phyloP scores from a whole-genome alignment of 164 flowering plant species.

The Tinospora cordifolia region DNA sequence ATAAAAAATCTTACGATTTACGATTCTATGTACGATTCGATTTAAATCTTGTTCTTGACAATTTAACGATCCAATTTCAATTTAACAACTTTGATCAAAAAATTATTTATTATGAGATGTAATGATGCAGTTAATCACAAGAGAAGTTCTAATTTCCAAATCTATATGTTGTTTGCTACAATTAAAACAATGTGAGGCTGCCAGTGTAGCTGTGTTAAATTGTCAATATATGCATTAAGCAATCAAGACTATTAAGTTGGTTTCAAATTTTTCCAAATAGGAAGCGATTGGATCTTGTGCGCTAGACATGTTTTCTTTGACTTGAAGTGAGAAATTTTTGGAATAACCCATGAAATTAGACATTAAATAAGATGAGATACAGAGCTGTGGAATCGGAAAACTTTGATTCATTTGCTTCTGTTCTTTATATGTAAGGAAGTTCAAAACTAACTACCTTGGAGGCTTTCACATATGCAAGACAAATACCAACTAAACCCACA shows the following conservation, averaged over 20 bases:
- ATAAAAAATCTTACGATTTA: too few species aligned
- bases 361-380: neutral
- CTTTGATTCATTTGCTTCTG: neutral
- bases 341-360: neutral
- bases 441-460: conserved; percentile 45
- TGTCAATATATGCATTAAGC: neutral
- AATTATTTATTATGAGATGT: conserved; percentile 1
- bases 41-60: too few species aligned
- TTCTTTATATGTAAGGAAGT: neutral
- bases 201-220: neutral
- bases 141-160: neutral
- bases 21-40: too few species aligned
- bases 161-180: neutral
- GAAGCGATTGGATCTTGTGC: neutral
- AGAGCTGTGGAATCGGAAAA: neutral
- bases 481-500: conserved; percentile 88
- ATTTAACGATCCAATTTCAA: too few species aligned
- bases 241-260: neutral
- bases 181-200: neutral
- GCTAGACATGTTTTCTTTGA: too few species aligned
- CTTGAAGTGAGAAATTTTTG: neutral
- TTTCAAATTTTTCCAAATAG: neutral
- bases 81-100: too few species aligned
- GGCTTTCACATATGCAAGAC: conserved; percentile 67
- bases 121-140: neutral